Conservation (phyloP, 2,329 filamentous ascomycete genomes). For the Colletotrichum plurivorum region DNA sequence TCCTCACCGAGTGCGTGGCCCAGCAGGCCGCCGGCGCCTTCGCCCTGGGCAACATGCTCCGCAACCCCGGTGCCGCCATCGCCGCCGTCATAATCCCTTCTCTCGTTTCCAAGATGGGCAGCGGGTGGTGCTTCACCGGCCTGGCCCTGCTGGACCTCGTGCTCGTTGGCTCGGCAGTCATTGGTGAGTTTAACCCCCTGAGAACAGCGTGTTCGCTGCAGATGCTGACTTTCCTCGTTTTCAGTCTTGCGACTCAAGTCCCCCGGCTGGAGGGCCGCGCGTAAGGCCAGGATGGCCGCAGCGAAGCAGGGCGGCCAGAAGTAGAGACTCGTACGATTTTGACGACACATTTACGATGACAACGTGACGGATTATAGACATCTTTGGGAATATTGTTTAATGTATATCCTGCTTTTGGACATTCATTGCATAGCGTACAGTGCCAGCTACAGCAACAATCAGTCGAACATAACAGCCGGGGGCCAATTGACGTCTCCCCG, state of each 20-base stretch:
- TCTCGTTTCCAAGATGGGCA: slow-evolving; percentile 52
- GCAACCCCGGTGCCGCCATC: slow-evolving; percentile 56
- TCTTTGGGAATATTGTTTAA: background rate
- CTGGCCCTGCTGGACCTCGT: slow-evolving; percentile 50
- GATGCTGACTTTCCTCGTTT: background rate
- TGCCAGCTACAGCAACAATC: too few relatives aligned
- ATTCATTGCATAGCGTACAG: too few relatives aligned
- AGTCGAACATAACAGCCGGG: too few relatives aligned
- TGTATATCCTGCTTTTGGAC: background rate
- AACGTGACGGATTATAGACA: background rate
- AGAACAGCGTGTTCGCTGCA: too few relatives aligned
- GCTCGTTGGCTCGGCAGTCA: slow-evolving; percentile 44
- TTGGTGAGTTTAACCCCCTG: slow-evolving; percentile 34
- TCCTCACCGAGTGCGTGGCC: slow-evolving; percentile 56
- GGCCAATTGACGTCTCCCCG: too few relatives aligned
- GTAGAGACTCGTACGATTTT: slow-evolving; percentile 7
- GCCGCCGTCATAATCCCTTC: slow-evolving; percentile 52
- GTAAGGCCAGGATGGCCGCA: slow-evolving; percentile 35
- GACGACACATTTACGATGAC: background rate
- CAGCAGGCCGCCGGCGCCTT: slow-evolving; percentile 56
- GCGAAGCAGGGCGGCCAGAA: slow-evolving; percentile 22
- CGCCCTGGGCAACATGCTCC: slow-evolving; percentile 55
- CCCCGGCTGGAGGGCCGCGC: slow-evolving; percentile 34
- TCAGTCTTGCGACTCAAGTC: slow-evolving; percentile 32
- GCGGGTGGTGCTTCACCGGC: slow-evolving; percentile 57